phyloP scores from a whole-genome alignment of 2,329 filamentous ascomycete species.

The Xylaria sp. region DNA sequence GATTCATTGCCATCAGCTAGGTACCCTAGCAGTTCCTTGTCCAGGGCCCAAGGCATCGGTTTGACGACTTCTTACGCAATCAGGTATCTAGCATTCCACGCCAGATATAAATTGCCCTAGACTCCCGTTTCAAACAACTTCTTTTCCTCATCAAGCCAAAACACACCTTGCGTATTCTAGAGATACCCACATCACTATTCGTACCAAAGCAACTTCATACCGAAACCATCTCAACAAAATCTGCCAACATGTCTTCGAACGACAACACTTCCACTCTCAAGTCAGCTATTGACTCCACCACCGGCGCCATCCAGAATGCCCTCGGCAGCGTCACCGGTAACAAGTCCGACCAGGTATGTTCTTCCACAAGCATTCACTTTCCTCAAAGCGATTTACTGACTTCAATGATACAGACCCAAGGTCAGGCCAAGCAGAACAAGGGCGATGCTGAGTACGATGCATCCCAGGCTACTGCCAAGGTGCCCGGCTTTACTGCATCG shows the following conservation, averaged over 20 bases:
- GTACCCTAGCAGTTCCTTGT: conserved; percentile 7
- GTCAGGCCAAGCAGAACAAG: conserved; percentile 65
- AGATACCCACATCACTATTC: background rate
- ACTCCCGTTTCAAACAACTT: background rate
- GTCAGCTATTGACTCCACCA: conserved; percentile 74
- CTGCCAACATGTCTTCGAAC: conserved; percentile 44
- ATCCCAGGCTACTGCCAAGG: conserved; percentile 74
- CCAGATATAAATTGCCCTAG: conserved; percentile 8
- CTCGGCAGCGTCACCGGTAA: conserved; percentile 75
- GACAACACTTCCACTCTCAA: conserved; percentile 73
- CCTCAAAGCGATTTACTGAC: conserved; percentile 3
- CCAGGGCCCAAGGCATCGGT: too few species aligned
- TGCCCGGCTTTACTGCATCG: conserved; percentile 72
- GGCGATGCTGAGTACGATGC: conserved; percentile 69
- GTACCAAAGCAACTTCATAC: conserved; percentile 14
- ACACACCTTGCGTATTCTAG: background rate
- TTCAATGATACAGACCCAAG: conserved; percentile 50
- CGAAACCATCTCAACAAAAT: conserved; percentile 28
- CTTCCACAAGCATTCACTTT: background rate
- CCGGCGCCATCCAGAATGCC: conserved; percentile 71
- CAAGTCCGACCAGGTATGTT: conserved; percentile 62
- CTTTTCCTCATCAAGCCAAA: background rate
- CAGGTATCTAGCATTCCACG: background rate
- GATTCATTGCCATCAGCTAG: background rate
- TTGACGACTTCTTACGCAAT: conserved; percentile 7